Evolutionary conservation across 2,329 filamentous ascomycete species (phyloP).

Genomic region (Claviceps capensis): DNA sequence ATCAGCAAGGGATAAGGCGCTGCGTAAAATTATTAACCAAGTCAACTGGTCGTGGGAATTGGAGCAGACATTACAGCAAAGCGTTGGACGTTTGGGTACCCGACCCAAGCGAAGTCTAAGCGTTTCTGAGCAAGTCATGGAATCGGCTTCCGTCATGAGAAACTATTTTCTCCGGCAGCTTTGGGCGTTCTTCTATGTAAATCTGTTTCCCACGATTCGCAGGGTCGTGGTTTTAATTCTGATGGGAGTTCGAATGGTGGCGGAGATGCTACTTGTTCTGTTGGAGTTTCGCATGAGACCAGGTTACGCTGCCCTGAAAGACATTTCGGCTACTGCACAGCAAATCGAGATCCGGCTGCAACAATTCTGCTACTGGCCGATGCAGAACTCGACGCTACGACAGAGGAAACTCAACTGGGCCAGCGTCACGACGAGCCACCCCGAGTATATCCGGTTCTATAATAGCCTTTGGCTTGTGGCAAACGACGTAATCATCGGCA

Average conservation of each 20-base stretch:
- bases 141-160: conserved; percentile 78
- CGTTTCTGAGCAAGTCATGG: conserved; percentile 86
- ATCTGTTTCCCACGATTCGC: conserved; percentile 65
- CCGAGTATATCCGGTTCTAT: conserved; percentile 97
- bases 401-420: conserved; percentile 86
- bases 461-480: conserved; percentile 97
- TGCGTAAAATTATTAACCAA: conserved; percentile 76
- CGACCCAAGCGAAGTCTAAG: conserved; percentile 75
- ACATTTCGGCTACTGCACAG: conserved; percentile 90
- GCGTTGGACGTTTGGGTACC: conserved; percentile 71
- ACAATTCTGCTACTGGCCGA: conserved; percentile 98
- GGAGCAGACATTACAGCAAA: conserved; percentile 73
- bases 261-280: conserved; percentile 63
- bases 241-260: conserved; percentile 64
- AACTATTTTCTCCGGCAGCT: conserved; percentile 57
- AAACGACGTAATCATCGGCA: conserved; percentile 97
- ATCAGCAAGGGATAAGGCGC: conserved; percentile 69
- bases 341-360: conserved; percentile 94
- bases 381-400: conserved; percentile 87
- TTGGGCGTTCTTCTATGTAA: conserved; percentile 58
- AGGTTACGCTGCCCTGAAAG: conserved; percentile 74
- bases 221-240: conserved; percentile 63
- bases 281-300: conserved; percentile 76
- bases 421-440: conserved; percentile 86
- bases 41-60: conserved; percentile 94